These are phyloP conservation scores for Pisolithus orientalis DNA, from an alignment of 768 basidiomycete genomes.

Conservation along the genomic window DNA sequence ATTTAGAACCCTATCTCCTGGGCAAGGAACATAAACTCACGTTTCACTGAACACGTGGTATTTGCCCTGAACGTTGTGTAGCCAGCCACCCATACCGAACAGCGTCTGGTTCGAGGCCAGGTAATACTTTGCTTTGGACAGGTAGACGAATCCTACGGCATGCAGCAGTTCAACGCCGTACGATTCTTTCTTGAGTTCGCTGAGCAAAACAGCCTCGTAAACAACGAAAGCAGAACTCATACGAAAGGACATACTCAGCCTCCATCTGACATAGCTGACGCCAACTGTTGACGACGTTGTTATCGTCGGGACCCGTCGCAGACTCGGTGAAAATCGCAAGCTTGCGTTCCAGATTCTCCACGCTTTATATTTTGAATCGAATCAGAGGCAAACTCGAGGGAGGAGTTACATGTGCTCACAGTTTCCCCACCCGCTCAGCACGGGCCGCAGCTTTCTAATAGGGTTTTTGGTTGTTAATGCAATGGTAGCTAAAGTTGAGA, in stretches of 20 bases:
- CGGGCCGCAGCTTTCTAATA: conserved; percentile 74
- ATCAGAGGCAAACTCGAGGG: not conserved
- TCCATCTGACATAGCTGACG: conserved; percentile 73
- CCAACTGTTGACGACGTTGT: conserved; percentile 68
- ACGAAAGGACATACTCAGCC: conserved; percentile 56
- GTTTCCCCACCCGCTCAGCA: conserved; percentile 65
- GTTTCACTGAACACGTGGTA: conserved; percentile 93
- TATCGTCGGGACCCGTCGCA: conserved; percentile 61
- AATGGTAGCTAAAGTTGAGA: conserved; percentile 1
- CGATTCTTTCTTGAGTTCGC: conserved; percentile 78
- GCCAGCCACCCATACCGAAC: conserved; percentile 86
- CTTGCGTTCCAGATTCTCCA: conserved; percentile 75
- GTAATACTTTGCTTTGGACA: conserved; percentile 76
- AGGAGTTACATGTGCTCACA: conserved; percentile 27
- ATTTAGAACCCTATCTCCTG: conserved; percentile 1
- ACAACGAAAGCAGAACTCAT: not conserved
- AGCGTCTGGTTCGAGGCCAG: conserved; percentile 64
- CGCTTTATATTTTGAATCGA: conserved; percentile 17
- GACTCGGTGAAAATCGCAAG: conserved; percentile 85
- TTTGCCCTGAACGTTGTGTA: conserved; percentile 88
- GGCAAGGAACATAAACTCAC: conserved; percentile 37
- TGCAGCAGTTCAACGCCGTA: conserved; percentile 85
- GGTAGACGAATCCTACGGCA: conserved; percentile 81
- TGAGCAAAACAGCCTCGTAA: conserved; percentile 20
- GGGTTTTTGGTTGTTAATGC: conserved; percentile 6